Percentiles rank a stretch among this genome's conserved stretches.
Conservation (phyloP, 768 basidiomycete species). For the Lactarius indigo region DNA sequence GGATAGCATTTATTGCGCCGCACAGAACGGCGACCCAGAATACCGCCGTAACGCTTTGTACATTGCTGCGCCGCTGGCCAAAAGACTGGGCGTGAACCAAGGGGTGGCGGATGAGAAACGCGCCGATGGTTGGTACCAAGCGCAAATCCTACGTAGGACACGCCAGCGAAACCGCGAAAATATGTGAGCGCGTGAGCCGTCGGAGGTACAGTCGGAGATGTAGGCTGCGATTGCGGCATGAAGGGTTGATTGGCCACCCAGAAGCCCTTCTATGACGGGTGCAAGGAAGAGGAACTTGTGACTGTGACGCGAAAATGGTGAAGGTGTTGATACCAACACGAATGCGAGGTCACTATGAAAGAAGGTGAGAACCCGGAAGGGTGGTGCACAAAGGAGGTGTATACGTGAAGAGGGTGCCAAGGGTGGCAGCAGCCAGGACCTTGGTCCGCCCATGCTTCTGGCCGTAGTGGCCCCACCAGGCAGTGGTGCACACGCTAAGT, state of each 20-base stretch:
- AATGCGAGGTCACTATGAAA: constrained; percentile 68
- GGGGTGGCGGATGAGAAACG: constrained; percentile 47
- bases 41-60: constrained; percentile 43
- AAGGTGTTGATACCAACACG: constrained; percentile 69
- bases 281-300: constrained; percentile 75
- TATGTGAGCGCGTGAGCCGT: constrained; percentile 68
- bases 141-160: constrained; percentile 74
- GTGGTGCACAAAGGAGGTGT: constrained; percentile 41
- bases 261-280: constrained; percentile 73
- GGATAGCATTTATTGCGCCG: constrained; percentile 49
- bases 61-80: constrained; percentile 25
- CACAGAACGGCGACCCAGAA: constrained; percentile 51
- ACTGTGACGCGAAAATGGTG: constrained; percentile 56
- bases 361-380: constrained; percentile 1
- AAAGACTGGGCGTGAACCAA: constrained; percentile 32
- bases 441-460: constrained; percentile 74
- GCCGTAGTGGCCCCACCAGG: constrained; percentile 81
- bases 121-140: constrained; percentile 71
- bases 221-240: constrained; percentile 62
- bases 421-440: constrained; percentile 60
- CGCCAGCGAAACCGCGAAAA: constrained; percentile 66
- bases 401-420: constrained; percentile 73
- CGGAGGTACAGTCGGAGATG: constrained; percentile 77
- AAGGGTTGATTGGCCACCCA: constrained; percentile 73
- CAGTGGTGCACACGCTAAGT: constrained; percentile 78